Evolutionary conservation across 2,329 filamentous ascomycete species (phyloP), one percentile per base, ranked within the genome.

Genomic region (Stemphylium vesicarium): DNA sequence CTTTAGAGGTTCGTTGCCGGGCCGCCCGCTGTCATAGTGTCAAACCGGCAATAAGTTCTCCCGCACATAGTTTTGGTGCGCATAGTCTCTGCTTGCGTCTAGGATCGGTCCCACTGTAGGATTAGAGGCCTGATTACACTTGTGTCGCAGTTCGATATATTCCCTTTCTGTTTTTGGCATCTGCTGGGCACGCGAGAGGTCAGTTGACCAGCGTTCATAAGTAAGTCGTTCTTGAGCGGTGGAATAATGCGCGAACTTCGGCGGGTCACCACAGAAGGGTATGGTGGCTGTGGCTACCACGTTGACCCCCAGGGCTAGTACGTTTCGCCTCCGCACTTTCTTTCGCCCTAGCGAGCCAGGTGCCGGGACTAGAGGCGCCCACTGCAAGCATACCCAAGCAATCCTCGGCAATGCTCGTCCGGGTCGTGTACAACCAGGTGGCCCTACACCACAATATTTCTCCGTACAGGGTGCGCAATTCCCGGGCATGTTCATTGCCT

Each of bases 151-250:
- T 37, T 6, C 3, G 3, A 9, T 18, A 26, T 2, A 32, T 29
- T 31, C 24, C 16, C 37, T 6, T 8, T 35, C 31, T 11, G 9
- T 43, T 37, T 20, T 35, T 13, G 8, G n/a, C 13, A n/a, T 22
- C 11, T 29, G 24, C 24, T 11, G 24, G 10, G 16, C 29, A 26
- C 10, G 20, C 9, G 12, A 7, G 13, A 12, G 38, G 44, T 49
- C 93, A 97, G 76, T 96, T 92, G 0, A 93, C 97, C 44, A 94
- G 97, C 76, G 94, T 95, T 51, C 98, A 98, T 79, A 98, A 98
- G 93, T 97, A 98, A 80, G 96, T 98, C 75, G 93, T 94, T 10
- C 85, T 99, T 32, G 94, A 98, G 78, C 95, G 96, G 79, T 96
- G 92, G 15, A 88, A 91, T 63, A 95, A 99, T 49, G 18, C 18